These are phyloP conservation scores for Leavenworthia alabamica DNA, from an alignment of 345 rosid species.

Conservation along the genomic window DNA sequence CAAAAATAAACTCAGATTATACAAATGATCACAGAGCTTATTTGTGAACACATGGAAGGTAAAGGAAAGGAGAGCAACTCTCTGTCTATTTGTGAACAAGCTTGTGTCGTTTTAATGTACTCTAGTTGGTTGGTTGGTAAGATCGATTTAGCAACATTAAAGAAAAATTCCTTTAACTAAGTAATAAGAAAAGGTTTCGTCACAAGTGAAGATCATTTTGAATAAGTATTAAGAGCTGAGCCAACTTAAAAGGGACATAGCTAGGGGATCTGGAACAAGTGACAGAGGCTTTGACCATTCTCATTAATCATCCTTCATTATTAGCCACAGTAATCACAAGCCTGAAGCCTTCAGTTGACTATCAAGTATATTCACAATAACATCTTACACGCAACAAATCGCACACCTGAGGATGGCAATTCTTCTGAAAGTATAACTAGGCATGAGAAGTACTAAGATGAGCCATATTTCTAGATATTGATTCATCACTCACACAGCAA, in stretches of 20 bases:
- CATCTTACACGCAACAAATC: slow-evolving; percentile 1
- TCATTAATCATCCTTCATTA: slow-evolving; percentile 22
- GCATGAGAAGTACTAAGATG: neutral
- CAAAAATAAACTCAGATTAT: too few relatives aligned
- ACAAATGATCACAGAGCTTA: too few relatives aligned
- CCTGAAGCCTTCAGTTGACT: slow-evolving; percentile 22
- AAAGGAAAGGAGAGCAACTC: too few relatives aligned
- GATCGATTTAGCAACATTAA: slow-evolving; percentile 9
- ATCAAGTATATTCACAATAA: slow-evolving; percentile 10
- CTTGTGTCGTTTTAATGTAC: slow-evolving; percentile 8
- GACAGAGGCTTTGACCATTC: slow-evolving; percentile 29
- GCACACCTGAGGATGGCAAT: neutral
- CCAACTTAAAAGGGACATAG: slow-evolving; percentile 26
- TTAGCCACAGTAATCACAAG: slow-evolving; percentile 17
- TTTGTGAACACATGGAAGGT: neutral
- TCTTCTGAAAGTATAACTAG: neutral
- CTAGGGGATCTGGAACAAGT: slow-evolving; percentile 30
- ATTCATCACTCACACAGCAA: slow-evolving; percentile 8
- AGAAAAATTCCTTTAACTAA: neutral
- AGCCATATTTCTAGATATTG: neutral
- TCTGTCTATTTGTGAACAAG: neutral
- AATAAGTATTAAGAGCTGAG: slow-evolving; percentile 18
- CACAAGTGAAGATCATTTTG: slow-evolving; percentile 13
- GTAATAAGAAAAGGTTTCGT: neutral
- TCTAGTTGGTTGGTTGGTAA: slow-evolving; percentile 13